phyloP scores from a whole-genome alignment of 1,284 basidiomycete genomes.

The Hypsizygus ulmarius region DNA sequence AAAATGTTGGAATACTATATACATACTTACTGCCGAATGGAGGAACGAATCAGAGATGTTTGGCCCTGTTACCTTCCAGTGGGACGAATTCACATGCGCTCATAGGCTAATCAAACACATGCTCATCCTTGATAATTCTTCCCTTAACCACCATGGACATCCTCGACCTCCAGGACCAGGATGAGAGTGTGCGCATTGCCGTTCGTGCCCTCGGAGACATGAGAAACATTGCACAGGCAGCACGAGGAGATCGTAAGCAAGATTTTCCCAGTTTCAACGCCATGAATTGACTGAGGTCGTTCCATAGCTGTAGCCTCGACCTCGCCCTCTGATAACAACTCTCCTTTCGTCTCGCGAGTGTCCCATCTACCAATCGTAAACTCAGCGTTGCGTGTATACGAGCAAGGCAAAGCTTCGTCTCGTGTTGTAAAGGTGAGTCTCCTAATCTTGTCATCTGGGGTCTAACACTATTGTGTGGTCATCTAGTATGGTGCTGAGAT shows the following conservation, averaged over 20 bases:
- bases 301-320: slow-evolving; percentile 6
- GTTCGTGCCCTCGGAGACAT: slow-evolving; percentile 67
- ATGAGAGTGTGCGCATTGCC: slow-evolving; percentile 60
- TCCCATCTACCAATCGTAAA: slow-evolving; percentile 57
- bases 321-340: slow-evolving; percentile 18
- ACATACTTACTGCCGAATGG: too few species aligned
- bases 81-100: slow-evolving; percentile 20
- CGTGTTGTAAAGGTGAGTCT: slow-evolving; percentile 68
- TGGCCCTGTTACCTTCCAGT: slow-evolving; percentile 11
- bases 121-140: slow-evolving; percentile 13
- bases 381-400: slow-evolving; percentile 70
- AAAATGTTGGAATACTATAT: too few species aligned
- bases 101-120: slow-evolving; percentile 19
- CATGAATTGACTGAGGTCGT: background rate
- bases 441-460: slow-evolving; percentile 5
- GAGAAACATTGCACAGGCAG: slow-evolving; percentile 44
- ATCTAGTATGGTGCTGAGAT: slow-evolving; percentile 82
- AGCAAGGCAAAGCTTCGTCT: slow-evolving; percentile 75
- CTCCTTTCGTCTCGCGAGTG: slow-evolving; percentile 36
- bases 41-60: slow-evolving; percentile 8
- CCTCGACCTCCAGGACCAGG: slow-evolving; percentile 32
- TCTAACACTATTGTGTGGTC: slow-evolving; percentile 19
- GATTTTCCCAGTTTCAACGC: background rate
- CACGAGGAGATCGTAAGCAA: slow-evolving; percentile 16
- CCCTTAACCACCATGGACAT: slow-evolving; percentile 19